Percentiles rank a stretch among this genome's conserved stretches.
Evolutionary conservation across 176 grass and related monocot species (phyloP).

Genomic region (Alloteropsis semialata): DNA sequence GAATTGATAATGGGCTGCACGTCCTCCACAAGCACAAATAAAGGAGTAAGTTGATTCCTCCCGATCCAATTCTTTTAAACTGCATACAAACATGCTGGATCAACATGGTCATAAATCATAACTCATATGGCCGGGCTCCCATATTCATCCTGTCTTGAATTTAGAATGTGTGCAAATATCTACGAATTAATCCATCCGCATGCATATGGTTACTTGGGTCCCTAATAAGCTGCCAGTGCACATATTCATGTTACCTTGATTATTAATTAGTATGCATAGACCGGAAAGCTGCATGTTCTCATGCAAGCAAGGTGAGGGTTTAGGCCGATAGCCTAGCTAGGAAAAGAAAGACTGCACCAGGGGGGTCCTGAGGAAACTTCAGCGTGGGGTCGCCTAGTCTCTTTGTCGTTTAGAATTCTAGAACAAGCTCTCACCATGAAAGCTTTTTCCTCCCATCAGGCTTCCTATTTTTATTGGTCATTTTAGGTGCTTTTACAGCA

Average conservation of each 20-base stretch:
- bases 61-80: conserved; percentile 23
- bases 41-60: conserved; percentile 72
- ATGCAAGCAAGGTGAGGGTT: conserved; percentile 9
- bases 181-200: neutral
- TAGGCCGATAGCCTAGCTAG: neutral
- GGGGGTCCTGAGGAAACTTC: conserved; percentile 53
- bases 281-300: conserved; percentile 32
- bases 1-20: conserved; percentile 96
- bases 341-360: conserved; percentile 47
- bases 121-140: too few species aligned
- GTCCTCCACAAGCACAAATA: conserved; percentile 61
- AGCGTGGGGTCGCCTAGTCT: conserved; percentile 42
- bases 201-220: neutral
- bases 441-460: conserved; percentile 40
- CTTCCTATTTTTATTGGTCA: conserved; percentile 36
- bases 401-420: conserved; percentile 33
- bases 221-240: neutral
- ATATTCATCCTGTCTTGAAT: neutral
- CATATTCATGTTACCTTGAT: conserved; percentile 14
- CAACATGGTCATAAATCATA: too few species aligned
- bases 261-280: conserved; percentile 12
- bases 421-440: conserved; percentile 33
- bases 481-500: conserved; percentile 58
- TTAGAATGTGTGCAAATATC: neutral
- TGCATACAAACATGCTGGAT: neutral